Conservation (phyloP, 2,329 filamentous ascomycete genomes). For the Biscogniauxia marginata region DNA sequence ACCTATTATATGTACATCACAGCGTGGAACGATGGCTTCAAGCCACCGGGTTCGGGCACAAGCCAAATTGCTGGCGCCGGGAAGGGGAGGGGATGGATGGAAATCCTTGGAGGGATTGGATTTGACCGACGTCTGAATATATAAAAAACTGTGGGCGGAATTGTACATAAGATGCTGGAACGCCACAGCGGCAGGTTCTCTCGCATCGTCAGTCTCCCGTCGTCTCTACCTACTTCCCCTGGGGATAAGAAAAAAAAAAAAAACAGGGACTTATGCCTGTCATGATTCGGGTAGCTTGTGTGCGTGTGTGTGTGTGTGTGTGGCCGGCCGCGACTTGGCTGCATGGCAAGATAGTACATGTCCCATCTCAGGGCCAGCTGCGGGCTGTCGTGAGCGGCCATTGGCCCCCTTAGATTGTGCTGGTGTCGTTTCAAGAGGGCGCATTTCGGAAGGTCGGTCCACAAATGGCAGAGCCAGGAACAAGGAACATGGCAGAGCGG, state of each 20-base stretch:
- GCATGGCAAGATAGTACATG: background rate
- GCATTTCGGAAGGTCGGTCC: background rate
- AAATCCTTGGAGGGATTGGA: background rate
- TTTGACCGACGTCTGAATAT: background rate
- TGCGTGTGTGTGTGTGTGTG: no score
- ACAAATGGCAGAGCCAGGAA: background rate
- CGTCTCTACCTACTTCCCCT: background rate
- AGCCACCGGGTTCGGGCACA: no score
- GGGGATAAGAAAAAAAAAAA: background rate
- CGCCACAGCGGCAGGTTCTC: background rate
- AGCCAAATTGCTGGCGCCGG: no score
- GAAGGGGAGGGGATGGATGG: background rate
- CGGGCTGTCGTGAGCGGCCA: constrained; percentile 10
- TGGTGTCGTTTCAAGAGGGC: constrained; percentile 19
- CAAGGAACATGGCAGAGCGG: background rate
- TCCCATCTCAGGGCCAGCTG: constrained; percentile 10
- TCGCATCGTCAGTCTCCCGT: background rate
- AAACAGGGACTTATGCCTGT: background rate
- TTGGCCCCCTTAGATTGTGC: constrained; percentile 14
- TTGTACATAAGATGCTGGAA: background rate
- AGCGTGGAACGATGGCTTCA: no score
- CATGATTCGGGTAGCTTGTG: no score
- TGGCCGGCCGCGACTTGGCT: background rate
- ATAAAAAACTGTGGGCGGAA: background rate
- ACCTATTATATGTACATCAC: no score